A percentile compares a stretch with the other conserved stretches of the same genome.
These are phyloP conservation scores for Microcyclosporella mali DNA, from an alignment of 2,329 filamentous ascomycete genomes.

Conservation along the genomic window DNA sequence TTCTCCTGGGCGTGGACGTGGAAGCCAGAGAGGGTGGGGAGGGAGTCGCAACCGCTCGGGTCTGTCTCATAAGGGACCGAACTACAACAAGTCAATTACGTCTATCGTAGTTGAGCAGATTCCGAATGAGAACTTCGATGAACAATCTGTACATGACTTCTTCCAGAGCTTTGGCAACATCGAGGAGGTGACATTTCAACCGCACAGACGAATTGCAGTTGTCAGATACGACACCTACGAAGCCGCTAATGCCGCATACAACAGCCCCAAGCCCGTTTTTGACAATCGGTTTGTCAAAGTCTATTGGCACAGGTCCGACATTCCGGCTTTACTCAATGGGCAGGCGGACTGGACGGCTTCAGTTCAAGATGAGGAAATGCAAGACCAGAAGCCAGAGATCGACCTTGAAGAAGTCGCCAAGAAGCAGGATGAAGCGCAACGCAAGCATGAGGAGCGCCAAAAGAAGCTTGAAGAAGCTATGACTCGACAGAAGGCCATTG, in stretches of 20 bases:
- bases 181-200: constrained; percentile 57
- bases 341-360: constrained; percentile 8
- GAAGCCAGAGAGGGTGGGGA: constrained; percentile 30
- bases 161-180: constrained; percentile 68
- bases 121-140: constrained; percentile 62
- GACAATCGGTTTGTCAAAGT: constrained; percentile 83
- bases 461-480: constrained; percentile 59
- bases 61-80: constrained; percentile 60
- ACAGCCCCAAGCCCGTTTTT: constrained; percentile 73
- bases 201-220: constrained; percentile 60
- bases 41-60: constrained; percentile 45
- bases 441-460: constrained; percentile 58
- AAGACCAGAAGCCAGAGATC: constrained; percentile 48
- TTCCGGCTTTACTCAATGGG: constrained; percentile 12
- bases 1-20: constrained; percentile 36
- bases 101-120: constrained; percentile 73
- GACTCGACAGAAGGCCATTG: constrained; percentile 43
- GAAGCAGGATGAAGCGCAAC: constrained; percentile 67
- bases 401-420: constrained; percentile 64
- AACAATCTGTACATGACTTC: constrained; percentile 60
- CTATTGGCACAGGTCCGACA: constrained; percentile 61
- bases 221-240: constrained; percentile 63
- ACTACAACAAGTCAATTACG: constrained; percentile 57
- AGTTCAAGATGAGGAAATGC: constrained; percentile 16
- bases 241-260: constrained; percentile 63